Evolutionary conservation across 2,329 filamentous ascomycete genomes (phyloP), one percentile per base, ranked within the genome.

Genomic region (Biscogniauxia marginata): DNA sequence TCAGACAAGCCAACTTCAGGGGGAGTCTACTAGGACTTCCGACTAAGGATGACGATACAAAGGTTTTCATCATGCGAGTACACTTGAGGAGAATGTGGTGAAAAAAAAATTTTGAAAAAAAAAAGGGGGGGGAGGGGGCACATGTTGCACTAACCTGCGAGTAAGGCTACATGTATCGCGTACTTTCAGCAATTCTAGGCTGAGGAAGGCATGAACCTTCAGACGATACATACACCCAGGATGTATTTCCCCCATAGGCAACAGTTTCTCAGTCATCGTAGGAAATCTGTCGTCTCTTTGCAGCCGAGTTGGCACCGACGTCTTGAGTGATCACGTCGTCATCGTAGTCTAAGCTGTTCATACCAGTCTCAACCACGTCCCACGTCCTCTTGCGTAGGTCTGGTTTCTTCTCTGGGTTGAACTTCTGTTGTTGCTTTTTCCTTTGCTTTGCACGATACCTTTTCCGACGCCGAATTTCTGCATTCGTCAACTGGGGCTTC

Each of bases 1-100:
- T 63, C 59, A 67, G 67, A 65, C 63, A 67, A 62, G 67, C 67
- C 64, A 65, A 63, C 62, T 68, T 65, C 62, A 52, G 62, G 55
- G 54, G 57, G 65, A 60, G 60, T 62, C 66, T 66, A 39, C 30
- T 39, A 3, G 69, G 76, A 77, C 74, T 76, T 96, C 87, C 83
- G 91, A 80, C 90, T 96, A 96, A 96, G 91, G 91, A 96, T 96
- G 91, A 96, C 90, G 89, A 92, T 93, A 92, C 82, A 77, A 83
- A 76, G 74, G 73, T 80, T 92, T 86, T 95, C 91, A 93, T 96
- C 91, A 93, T 88, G 68, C 64, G 69, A 69, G 66, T 50, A 46
- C 48, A 48, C 44, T 20, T 52, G 4, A 52, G 44, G 55, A 47
- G 52, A 49, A 13, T 34, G 19, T 16, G 24, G 7, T 20, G 16